Conservation (phyloP, 768 basidiomycete genomes). For the Lactifluus subvellereus region DNA sequence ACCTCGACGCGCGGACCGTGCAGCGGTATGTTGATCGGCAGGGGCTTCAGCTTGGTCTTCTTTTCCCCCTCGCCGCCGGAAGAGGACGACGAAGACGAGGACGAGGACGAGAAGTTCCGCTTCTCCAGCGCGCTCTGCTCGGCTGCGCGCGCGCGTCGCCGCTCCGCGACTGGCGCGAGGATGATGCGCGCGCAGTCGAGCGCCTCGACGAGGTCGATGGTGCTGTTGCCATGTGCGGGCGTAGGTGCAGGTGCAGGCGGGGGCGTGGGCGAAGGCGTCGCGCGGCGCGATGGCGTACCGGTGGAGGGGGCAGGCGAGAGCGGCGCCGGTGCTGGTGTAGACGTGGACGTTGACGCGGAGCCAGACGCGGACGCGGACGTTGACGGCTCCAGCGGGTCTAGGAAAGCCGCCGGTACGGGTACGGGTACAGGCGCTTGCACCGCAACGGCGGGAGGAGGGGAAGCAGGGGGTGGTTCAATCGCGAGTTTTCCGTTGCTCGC, state of each 20-base stretch:
- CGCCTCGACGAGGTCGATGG: conserved; percentile 44
- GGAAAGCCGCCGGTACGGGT: background rate
- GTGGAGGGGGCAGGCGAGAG: background rate
- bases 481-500: conserved; percentile 38
- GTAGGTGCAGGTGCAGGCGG: conserved; percentile 16
- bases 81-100: conserved; percentile 3
- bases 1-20: conserved; percentile 85
- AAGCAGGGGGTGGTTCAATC: conserved; percentile 34
- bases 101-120: conserved; percentile 33
- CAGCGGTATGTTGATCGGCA: conserved; percentile 73
- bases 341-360: background rate
- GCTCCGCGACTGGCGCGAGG: conserved; percentile 60
- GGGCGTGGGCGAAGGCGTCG: conserved; percentile 22
- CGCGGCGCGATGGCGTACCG: conserved; percentile 20
- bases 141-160: conserved; percentile 50
- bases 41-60: conserved; percentile 47
- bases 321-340: background rate
- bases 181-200: conserved; percentile 69
- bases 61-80: conserved; percentile 25
- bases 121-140: conserved; percentile 49
- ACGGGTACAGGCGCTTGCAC: background rate
- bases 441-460: conserved; percentile 15
- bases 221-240: background rate
- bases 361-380: conserved; percentile 24
- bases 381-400: conserved; percentile 28